A percentile compares a stretch with the other conserved stretches of the same genome.
Evolutionary conservation across 768 basidiomycete species (phyloP).

Genomic region (Naganishia vaughanmartiniae): DNA sequence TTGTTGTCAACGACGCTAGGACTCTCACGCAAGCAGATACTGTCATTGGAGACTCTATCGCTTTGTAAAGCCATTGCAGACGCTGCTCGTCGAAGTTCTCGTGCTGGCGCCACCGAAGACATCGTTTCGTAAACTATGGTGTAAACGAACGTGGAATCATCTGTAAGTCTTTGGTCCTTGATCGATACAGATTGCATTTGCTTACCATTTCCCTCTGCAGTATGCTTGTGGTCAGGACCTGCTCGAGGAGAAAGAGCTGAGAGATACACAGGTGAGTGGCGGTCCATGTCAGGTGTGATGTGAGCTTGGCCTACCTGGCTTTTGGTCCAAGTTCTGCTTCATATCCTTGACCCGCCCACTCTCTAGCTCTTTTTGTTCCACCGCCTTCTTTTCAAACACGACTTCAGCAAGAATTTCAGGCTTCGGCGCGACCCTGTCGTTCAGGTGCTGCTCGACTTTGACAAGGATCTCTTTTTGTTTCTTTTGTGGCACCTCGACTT

Average conservation of each 20-base stretch:
- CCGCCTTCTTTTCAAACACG: not conserved
- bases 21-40: not conserved
- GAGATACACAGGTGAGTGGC: not conserved
- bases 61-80: constrained; percentile 22
- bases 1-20: not conserved
- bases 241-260: not conserved
- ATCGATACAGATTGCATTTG: not conserved
- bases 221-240: not conserved
- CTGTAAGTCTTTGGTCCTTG: not conserved
- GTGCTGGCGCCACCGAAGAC: not conserved
- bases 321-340: not conserved
- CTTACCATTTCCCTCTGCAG: not conserved
- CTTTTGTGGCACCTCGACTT: not conserved
- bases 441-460: not conserved
- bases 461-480: not conserved
- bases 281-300: not conserved
- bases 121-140: not conserved
- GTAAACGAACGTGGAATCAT: not conserved
- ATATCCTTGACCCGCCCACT: not conserved
- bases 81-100: constrained; percentile 23
- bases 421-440: not conserved
- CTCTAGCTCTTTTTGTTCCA: not conserved
- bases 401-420: not conserved
- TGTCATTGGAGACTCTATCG: not conserved
- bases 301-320: not conserved